Base-by-base conservation (phyloP, 1,284 basidiomycete species). In the Papiliotrema laurentii region DNA sequence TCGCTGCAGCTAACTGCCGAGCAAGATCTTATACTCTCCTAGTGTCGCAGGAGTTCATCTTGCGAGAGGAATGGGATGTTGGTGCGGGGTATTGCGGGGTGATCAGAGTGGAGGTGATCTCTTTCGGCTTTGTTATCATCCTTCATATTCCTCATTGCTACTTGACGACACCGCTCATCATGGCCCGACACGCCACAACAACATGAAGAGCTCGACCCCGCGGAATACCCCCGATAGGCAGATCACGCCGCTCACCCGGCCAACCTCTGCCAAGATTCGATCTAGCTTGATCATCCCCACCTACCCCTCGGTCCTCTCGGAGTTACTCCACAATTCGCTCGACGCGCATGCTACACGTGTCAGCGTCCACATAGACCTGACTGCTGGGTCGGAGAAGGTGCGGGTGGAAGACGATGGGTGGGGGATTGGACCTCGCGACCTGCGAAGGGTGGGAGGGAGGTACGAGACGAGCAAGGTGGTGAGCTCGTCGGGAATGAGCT, bases 261-360 rank as follows among this genome's bases (percentile, higher is more conserved):
- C 53, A 0, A 64, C 64, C 3, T 56, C 58, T 16, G 54, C 64
- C 4, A 54, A 56, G 11, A 76, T 96, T 35, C 83, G 91, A 46
- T 90, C 89, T 0, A 81, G 86, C 0, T 82, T 89, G 64, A 84
- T 91, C 55, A 75, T 94, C 50, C 88, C 88, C 0, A 86, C 87
- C 5, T 69, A 93, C 19, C 79, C 86, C 4, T 82, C 85, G 63
- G 77, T 91, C 50, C 76, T 92, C 19, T 83, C 83, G 1, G 89
- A 94, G 71, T 81, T 96, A 34, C 71, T 89, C 16, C 88, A 92
- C 65, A 96, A 96, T 66, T 80, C 87, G 1, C 54, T 78, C n/a
- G 77, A 79, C 53, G 77, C 77, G 0, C 45, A 55, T 6, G 65
- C 76, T 2, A 60, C 45, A 4, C 50, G 57, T 4, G 63, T 79